Base-by-base conservation (phyloP, 2,329 filamentous ascomycete species). In the Davidsoniella virescens region DNA sequence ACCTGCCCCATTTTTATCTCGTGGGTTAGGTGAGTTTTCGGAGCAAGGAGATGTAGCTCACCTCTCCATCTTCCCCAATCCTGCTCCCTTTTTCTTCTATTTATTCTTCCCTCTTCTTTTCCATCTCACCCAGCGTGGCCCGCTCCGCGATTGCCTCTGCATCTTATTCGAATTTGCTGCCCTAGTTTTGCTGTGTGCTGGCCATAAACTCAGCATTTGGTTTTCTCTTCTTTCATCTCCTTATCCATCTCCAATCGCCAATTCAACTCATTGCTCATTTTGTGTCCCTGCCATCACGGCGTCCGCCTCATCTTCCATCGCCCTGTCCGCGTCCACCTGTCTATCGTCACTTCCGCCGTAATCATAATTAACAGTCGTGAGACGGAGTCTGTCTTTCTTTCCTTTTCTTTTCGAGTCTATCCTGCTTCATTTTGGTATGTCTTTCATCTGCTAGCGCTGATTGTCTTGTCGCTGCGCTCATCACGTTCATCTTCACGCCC, bases 31-130 rank as follows among this genome's bases (percentile, higher is more conserved):
- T 55, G 50, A 55, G 49, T 53, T 56, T 40, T 44, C 46, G 51
- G 51, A 52, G 47, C 47, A 47, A 52, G 51, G 51, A 52, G 51
- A 52, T 52, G 51, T 47, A 52, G 51, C 51, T 52, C 51, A 52
- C 45, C 51, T 55, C 54, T 51, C 50, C 59, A 54, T 57, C 57
- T 55, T 49, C 42, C 52, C 49, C 41, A 44, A 52, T 41, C 49
- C 50, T 56, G 49, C 54, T 53, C 55, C 47, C 47, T 52, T 52
- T 46, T 48, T 47, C 39, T 55, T 53, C 57, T 52, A 55, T 52
- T 54, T 53, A 54, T 54, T 47, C 49, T 52, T 44, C 49, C 54
- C 55, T 51, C 54, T 54, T 56, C 41, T 53, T 54, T 50, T 49
- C 29, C 52, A 36, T 33, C 23, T 36, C 44, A 42, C 12, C 38